Evolutionary conservation across 495 filamentous ascomycete species (phyloP), one percentile per base, ranked within the genome.

Genomic region (Penicillium salamii): DNA sequence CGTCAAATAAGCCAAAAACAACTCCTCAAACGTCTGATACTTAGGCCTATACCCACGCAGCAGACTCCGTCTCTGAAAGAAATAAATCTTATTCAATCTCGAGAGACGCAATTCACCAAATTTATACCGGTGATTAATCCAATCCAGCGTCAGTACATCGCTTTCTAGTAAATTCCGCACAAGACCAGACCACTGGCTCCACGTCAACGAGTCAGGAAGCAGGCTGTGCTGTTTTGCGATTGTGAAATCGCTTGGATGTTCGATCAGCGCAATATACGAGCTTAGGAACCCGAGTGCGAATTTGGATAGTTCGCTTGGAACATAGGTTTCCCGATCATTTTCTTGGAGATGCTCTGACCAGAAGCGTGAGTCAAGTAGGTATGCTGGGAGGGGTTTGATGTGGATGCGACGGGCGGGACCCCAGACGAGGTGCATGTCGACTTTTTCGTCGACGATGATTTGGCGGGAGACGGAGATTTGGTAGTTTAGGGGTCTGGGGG

Each of bases 401-500:
- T 72, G 72, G 13, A 78, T 66, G 23, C 58, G 57, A 8, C 61
- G 33, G 0, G 32, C 48, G 9, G 59, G 54, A 5, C 55, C 56
- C 76, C 71, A 77, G 15, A 77, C 62, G 1, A 78, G 57, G 36
- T 65, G 59, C 62, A 65, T 61, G 20, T 75, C 68, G 18, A 69
- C 63, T 14, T 60, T 56, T 43, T 79, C 71, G 33, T 68, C 65
- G 31, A 77, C 49, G 11, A 67, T 46, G 18, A 81, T 74, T 0
- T 73, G 52, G 18, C 75, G 58, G 7, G 53, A 50, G 2, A 75
- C 54, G 5, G 71, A 44, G 13, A 66, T 40, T 42, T 81, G 78
- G 46, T 69, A 62, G 53, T 78, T 72, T 15, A 81, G 61, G n/a
- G 75, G 64, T 9, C 72, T 69, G 2, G 78, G 70, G 1, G 69